Base-by-base conservation (phyloP, 345 rosid genomes). In the Euphorbia lathyris region DNA sequence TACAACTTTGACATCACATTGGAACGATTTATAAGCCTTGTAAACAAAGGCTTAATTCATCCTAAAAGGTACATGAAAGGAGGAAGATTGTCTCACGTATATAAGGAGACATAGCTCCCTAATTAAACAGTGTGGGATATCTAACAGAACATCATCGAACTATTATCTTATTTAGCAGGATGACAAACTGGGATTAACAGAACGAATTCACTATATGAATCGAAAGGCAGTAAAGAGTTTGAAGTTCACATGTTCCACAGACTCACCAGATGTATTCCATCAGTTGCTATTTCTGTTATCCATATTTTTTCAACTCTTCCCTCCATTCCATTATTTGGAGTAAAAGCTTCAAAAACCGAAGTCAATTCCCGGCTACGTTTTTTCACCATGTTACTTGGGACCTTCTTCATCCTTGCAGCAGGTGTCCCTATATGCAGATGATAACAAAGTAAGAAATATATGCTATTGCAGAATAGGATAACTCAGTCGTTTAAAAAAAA, bases 401-500 rank as follows among this genome's bases (percentile, higher is more conserved):
- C 91, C 77, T 92, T 95, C 77, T 95, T 95, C 97, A 92, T 95
- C 80, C 93, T 90, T 57, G 97, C 97, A 60, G 97, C 97, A 78
- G 99, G 97, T 7, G 97, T 95, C 63, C 99, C 97, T 90, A 75
- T 26, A 43, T 38, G 26, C 51, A 57, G 4, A 72, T 40, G 42
- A 64, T 17, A 29, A 43, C 22, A 47, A 23, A 9, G 42, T 13
- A 29, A 38, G 58, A 26, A 69, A 40, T 19, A 4, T 36, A 23
- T 34, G 62, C 50, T 23, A 22, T 25, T 38, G 20, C 5, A 9
- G 8, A 22, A 45, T 66, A 36, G 14, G 71, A 53, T 25, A 11
- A 67, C 6, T 9, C 16, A n/a, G n/a, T n/a, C n/a, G n/a, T n/a
- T 51, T 10, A 3, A 0, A 5, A 4, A 32, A 13, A 11, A 2